A percentile compares a stretch with the other conserved stretches of the same genome.
Evolutionary conservation across 1,139 yeast genomes (phyloP).

Genomic region (Candida neerlandica): DNA sequence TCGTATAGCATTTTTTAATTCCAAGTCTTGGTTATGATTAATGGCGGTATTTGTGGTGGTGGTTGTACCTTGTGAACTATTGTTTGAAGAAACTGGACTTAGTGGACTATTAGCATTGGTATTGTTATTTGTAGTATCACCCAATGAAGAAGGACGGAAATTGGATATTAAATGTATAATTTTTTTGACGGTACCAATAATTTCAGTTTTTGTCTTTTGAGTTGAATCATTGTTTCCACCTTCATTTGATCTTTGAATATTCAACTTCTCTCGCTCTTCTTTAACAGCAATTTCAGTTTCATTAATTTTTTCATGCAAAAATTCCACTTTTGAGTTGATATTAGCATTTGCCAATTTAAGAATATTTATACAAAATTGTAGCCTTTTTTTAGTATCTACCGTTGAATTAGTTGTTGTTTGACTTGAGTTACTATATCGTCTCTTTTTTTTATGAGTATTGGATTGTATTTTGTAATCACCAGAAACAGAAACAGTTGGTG

Average conservation of each 20-base stretch:
- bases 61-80: slow-evolving; percentile 11
- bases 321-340: slow-evolving; percentile 62
- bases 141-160: slow-evolving; percentile 73
- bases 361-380: slow-evolving; percentile 73
- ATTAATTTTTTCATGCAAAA: slow-evolving; percentile 50
- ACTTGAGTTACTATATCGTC: slow-evolving; percentile 20
- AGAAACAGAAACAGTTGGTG: slow-evolving; percentile 13
- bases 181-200: slow-evolving; percentile 84
- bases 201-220: slow-evolving; percentile 69
- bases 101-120: slow-evolving; percentile 16
- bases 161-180: slow-evolving; percentile 84
- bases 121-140: slow-evolving; percentile 10
- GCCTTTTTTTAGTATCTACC: slow-evolving; percentile 64
- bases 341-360: slow-evolving; percentile 77
- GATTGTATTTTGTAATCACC: slow-evolving; percentile 10
- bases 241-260: slow-evolving; percentile 13
- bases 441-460: slow-evolving; percentile 24
- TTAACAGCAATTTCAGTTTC: slow-evolving; percentile 25
- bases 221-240: slow-evolving; percentile 20
- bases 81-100: slow-evolving; percentile 16
- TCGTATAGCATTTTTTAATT: slow-evolving; percentile 70
- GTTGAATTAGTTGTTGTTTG: slow-evolving; percentile 21
- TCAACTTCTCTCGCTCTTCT: slow-evolving; percentile 17
- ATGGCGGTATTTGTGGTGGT: not conserved
- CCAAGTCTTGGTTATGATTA: slow-evolving; percentile 18